These are phyloP conservation scores for Sporothrix inflata DNA, from an alignment of 2,329 filamentous ascomycete genomes.

Conservation along the genomic window DNA sequence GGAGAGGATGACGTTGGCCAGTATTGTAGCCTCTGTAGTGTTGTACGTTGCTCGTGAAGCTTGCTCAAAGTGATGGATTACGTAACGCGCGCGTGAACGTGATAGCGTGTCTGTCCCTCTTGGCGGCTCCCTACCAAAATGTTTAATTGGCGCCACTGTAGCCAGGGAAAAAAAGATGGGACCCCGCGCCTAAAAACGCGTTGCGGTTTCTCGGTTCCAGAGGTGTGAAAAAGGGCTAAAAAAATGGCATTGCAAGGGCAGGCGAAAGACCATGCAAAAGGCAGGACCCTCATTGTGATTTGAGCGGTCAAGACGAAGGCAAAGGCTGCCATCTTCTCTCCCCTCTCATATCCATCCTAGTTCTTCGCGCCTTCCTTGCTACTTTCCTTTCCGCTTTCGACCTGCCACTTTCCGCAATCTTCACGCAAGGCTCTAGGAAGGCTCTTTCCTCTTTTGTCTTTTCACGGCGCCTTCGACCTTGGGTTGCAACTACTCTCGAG, in stretches of 20 bases:
- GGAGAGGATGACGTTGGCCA: background rate
- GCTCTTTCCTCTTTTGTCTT: background rate
- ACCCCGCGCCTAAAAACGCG: constrained; percentile 30
- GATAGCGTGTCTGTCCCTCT: constrained; percentile 33
- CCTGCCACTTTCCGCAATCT: background rate
- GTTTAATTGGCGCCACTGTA: constrained; percentile 15
- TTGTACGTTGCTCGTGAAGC: background rate
- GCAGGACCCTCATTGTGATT: background rate
- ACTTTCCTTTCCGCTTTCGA: background rate
- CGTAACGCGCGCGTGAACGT: constrained; percentile 31
- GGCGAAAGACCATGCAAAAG: background rate
- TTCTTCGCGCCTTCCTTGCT: background rate
- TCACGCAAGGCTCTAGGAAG: background rate
- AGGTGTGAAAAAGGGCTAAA: background rate
- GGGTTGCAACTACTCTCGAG: background rate
- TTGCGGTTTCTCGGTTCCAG: background rate
- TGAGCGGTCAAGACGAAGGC: background rate
- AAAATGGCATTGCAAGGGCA: constrained; percentile 6
- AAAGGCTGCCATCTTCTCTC: background rate
- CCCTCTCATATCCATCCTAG: too few relatives aligned
- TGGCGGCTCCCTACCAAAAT: background rate
- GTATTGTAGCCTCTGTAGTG: background rate
- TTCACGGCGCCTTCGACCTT: background rate
- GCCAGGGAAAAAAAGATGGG: constrained; percentile 24
- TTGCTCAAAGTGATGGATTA: background rate